A percentile compares a stretch with the other conserved stretches of the same genome.
These are phyloP conservation scores for Naegleria gruberi DNA, from an alignment of 208 protist species.

Conservation along the genomic window DNA sequence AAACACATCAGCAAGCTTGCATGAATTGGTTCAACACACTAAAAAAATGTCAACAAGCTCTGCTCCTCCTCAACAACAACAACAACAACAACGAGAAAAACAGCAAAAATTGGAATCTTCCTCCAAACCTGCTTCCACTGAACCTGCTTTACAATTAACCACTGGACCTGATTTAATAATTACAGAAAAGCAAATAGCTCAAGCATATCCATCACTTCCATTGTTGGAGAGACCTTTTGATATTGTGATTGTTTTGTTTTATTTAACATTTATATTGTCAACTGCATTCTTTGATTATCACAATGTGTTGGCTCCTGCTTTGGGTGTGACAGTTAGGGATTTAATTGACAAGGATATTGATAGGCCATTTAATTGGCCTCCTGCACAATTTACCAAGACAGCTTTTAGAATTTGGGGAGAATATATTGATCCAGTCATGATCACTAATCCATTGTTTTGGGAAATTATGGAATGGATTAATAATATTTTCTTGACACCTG, in stretches of 20 bases:
- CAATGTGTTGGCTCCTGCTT: background rate
- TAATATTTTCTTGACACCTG: background rate
- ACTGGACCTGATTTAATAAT: no score
- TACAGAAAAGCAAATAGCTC: no score
- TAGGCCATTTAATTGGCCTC: background rate
- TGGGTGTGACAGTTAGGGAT: background rate
- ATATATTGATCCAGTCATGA: constrained; percentile 1
- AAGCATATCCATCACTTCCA: no score
- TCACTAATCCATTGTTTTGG: constrained; percentile 11
- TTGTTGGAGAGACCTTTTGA: background rate
- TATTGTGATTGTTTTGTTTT: background rate
- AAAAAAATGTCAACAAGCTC: no score
- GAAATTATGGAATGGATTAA: constrained; percentile 22
- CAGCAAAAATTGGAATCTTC: no score
- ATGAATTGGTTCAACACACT: no score
- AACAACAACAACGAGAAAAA: no score
- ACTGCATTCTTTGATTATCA: background rate
- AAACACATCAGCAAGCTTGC: no score
- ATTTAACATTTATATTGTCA: background rate
- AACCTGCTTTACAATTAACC: no score
- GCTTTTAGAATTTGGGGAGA: background rate
- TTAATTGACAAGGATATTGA: background rate
- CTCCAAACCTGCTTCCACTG: no score
- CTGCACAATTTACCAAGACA: no score
- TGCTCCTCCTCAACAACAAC: no score